Evolutionary conservation across 1,284 basidiomycete species (phyloP).

Genomic region (Blastosporella zonata): DNA sequence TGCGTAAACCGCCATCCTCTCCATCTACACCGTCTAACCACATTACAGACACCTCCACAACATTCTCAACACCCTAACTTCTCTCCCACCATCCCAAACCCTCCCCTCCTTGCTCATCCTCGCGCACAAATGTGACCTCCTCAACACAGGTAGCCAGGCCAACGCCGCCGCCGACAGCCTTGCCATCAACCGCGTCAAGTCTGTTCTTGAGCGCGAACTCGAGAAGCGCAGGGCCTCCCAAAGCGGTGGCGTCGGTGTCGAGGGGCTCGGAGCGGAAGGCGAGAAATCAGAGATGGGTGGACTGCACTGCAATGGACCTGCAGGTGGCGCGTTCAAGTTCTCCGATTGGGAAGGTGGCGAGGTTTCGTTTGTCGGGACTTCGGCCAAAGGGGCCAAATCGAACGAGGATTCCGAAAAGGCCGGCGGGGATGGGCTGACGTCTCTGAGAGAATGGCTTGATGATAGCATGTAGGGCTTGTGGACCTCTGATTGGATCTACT

Average conservation of each 20-base stretch:
- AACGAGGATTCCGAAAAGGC: conserved; percentile 35
- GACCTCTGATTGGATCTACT: no score
- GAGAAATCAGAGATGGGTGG: conserved; percentile 59
- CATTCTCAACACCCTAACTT: conserved; percentile 64
- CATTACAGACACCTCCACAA: conserved; percentile 62
- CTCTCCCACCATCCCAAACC: conserved; percentile 64
- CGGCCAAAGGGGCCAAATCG: conserved; percentile 39
- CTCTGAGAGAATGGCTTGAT: conserved; percentile 51
- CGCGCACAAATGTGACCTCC: conserved; percentile 72
- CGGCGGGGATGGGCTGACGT: conserved; percentile 39
- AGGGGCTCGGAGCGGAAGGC: conserved; percentile 65
- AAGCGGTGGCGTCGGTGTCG: conserved; percentile 61
- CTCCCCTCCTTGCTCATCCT: conserved; percentile 62
- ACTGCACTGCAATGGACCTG: conserved; percentile 52
- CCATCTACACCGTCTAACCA: conserved; percentile 13
- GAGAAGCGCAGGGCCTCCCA: conserved; percentile 69
- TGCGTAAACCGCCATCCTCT: conserved; percentile 36
- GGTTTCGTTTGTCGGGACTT: conserved; percentile 60
- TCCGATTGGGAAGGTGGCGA: conserved; percentile 79
- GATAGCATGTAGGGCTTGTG: conserved; percentile 33
- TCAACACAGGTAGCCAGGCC: conserved; percentile 49
- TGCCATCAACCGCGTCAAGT: conserved; percentile 66
- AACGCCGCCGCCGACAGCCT: conserved; percentile 43
- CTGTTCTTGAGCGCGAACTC: conserved; percentile 75
- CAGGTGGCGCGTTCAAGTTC: conserved; percentile 60